Base-by-base conservation (phyloP, 2,329 filamentous ascomycete species). In the Alternaria ethzedia region DNA sequence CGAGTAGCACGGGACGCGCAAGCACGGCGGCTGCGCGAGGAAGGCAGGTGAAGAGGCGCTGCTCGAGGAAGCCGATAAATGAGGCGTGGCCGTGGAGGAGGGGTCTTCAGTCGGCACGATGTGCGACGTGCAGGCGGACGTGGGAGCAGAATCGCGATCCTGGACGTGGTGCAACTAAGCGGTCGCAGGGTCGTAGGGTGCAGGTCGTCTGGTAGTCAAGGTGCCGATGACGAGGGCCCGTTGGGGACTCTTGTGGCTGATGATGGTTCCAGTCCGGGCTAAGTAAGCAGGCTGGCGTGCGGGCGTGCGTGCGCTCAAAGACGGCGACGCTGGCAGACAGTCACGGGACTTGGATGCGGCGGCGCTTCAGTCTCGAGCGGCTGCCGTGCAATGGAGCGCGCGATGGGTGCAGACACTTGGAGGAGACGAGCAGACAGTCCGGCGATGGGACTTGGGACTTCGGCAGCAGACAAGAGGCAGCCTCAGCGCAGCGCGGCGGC, bases 231-330 rank as follows among this genome's bases (percentile, higher is more conserved):
- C 59, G 55, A 59, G 55, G 49, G 51, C 41, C 49, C 49, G 49
- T 52, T 54, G 59, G 49, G 30, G 25, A 30, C 41, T 54, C 47
- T 62, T 58, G 59, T 62, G 59, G 59, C 59, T 62, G 59, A 62
- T 55, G 57, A 55, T 23, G 54, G 54, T 44, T 46, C 54, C 47
- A 36, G 47, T 30, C 59, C 44, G 57, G 59, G 52, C 54, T 56
- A 51, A 45, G 52, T 47, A 57, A 55, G 36, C 59, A 57, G 20
- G 46, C 32, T 13, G 51, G 41, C 11, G 26, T 41, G 20, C 20
- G 28, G 13, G 26, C 36, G 20, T n/a, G 28, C 50, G 44, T 28
- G 26, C n/a, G 23, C 41, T 30, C 28, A 15, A 28, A 17, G 17
- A 25, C 49, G 20, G 49, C 28, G 20, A 36, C 11, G 15, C 49